These are phyloP conservation scores for Xylaria sp. DNA, from an alignment of 2,329 filamentous ascomycete genomes.

Conservation along the genomic window DNA sequence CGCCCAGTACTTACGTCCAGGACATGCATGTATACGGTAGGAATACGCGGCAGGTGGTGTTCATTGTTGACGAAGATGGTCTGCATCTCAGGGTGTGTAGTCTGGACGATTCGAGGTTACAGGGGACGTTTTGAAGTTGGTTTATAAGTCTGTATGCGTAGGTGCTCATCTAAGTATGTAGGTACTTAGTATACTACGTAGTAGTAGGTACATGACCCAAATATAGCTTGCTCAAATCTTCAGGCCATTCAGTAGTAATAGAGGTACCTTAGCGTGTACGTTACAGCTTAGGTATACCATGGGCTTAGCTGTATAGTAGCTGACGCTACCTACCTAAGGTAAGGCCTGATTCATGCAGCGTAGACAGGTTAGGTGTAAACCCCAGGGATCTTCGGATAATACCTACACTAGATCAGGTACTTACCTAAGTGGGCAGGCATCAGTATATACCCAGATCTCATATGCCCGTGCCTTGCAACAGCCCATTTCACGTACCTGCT, in stretches of 20 bases:
- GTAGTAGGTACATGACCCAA: not conserved
- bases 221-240: not conserved
- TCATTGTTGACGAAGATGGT: not conserved
- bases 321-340: not conserved
- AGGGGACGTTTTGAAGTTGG: not conserved
- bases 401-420: not conserved
- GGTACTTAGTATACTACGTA: not conserved
- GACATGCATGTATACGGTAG: slow-evolving; percentile 4
- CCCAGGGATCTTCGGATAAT: not conserved
- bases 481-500: not conserved
- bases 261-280: not conserved
- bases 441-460: not conserved
- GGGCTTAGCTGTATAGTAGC: not conserved
- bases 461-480: not conserved
- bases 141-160: too few relatives aligned
- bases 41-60: slow-evolving; percentile 13
- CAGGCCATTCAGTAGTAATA: too few relatives aligned
- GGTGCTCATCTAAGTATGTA: not conserved
- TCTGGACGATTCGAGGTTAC: not conserved
- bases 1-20: not conserved
- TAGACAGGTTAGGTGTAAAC: not conserved
- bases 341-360: not conserved
- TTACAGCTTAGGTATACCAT: not conserved
- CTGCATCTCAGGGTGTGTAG: not conserved
- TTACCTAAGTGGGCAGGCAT: not conserved